Evolutionary conservation across 2,329 filamentous ascomycete species (phyloP).

Genomic region (Myriosclerotinia duriaeana): DNA sequence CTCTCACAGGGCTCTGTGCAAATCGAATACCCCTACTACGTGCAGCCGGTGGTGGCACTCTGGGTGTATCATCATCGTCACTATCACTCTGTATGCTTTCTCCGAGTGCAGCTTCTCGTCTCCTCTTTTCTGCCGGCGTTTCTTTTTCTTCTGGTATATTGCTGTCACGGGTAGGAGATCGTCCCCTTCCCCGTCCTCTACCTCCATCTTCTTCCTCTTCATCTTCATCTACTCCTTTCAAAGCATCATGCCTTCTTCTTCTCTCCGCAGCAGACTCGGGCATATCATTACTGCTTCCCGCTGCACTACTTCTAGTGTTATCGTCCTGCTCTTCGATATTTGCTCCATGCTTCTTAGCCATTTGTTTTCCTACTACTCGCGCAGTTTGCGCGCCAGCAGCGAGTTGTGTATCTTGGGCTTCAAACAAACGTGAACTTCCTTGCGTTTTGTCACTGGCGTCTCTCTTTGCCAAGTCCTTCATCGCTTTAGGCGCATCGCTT

Average conservation of each 20-base stretch:
- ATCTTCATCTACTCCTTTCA: slow-evolving; percentile 47
- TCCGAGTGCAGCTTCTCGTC: slow-evolving; percentile 72
- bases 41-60: slow-evolving; percentile 36
- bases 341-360: slow-evolving; percentile 30
- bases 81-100: slow-evolving; percentile 43
- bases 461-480: slow-evolving; percentile 38
- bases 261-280: slow-evolving; percentile 50
- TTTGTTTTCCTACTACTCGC: slow-evolving; percentile 29
- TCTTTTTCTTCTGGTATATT: slow-evolving; percentile 45
- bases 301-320: background rate
- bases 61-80: slow-evolving; percentile 38
- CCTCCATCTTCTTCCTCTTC: slow-evolving; percentile 37
- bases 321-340: slow-evolving; percentile 18
- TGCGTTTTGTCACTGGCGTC: slow-evolving; percentile 34
- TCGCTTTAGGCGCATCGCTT: slow-evolving; percentile 35
- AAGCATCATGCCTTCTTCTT: slow-evolving; percentile 59
- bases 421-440: slow-evolving; percentile 34
- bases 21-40: slow-evolving; percentile 39
- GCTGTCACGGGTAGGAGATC: slow-evolving; percentile 39
- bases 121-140: slow-evolving; percentile 71
- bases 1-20: slow-evolving; percentile 40
- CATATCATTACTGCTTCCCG: slow-evolving; percentile 10
- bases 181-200: slow-evolving; percentile 36
- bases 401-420: slow-evolving; percentile 42
- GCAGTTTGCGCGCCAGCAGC: slow-evolving; percentile 26